A percentile compares a stretch with the other conserved stretches of the same genome.
These are phyloP conservation scores for Mycocentrospora acerina DNA, from an alignment of 2,329 filamentous ascomycete genomes.

Conservation along the genomic window DNA sequence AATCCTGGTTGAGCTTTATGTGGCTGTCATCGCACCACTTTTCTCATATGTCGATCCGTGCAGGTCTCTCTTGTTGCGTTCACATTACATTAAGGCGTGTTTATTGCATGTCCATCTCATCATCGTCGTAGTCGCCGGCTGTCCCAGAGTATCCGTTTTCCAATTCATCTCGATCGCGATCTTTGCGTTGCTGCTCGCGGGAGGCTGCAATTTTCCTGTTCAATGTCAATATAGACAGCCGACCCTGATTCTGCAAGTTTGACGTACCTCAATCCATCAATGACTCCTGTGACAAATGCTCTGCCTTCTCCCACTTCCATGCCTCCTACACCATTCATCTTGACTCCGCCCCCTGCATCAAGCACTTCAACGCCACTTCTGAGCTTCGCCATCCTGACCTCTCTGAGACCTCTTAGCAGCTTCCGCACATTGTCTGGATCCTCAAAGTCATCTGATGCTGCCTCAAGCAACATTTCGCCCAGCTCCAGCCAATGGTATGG, in stretches of 20 bases:
- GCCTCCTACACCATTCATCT: constrained; percentile 79
- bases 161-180: constrained; percentile 71
- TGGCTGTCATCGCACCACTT: background rate
- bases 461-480: constrained; percentile 80
- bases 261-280: constrained; percentile 72
- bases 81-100: background rate
- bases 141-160: constrained; percentile 56
- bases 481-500: constrained; percentile 97
- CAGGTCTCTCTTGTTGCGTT: background rate
- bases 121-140: constrained; percentile 63
- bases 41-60: background rate
- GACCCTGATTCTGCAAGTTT: too few species aligned
- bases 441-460: constrained; percentile 79
- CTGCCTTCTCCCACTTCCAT: constrained; percentile 91
- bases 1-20: too few species aligned
- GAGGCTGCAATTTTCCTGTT: constrained; percentile 75
- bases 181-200: constrained; percentile 73
- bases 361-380: constrained; percentile 71
- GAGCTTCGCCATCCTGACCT: constrained; percentile 89
- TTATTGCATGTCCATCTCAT: constrained; percentile 43
- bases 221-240: constrained; percentile 6
- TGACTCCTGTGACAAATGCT: constrained; percentile 79
- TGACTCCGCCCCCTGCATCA: constrained; percentile 70
- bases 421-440: constrained; percentile 72
- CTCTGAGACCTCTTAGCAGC: constrained; percentile 76